phyloP scores from a whole-genome alignment of 352 stramenopile genomes.

The Phytophthora palmivora region DNA sequence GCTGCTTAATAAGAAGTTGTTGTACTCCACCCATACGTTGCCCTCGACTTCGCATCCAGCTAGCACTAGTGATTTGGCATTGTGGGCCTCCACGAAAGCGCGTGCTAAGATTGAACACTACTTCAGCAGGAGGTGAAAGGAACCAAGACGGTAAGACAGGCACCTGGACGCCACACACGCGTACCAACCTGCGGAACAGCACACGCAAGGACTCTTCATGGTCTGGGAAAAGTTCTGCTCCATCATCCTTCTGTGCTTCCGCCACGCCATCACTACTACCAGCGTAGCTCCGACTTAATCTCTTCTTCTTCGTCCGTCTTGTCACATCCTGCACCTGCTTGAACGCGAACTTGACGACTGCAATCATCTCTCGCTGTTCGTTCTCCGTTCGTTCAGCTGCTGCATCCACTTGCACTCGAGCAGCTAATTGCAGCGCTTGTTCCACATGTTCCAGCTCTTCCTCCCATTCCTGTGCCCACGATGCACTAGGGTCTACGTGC shows the following conservation, averaged over 20 bases:
- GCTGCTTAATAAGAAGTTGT: slow-evolving; percentile 55
- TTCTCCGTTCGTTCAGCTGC: slow-evolving; percentile 23
- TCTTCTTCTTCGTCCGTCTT: slow-evolving; percentile 27
- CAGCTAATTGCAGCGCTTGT: slow-evolving; percentile 46
- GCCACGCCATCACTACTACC: slow-evolving; percentile 8
- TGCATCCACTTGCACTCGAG: slow-evolving; percentile 33
- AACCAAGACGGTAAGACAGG: slow-evolving; percentile 59
- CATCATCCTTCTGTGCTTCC: slow-evolving; percentile 15
- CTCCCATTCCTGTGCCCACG: slow-evolving; percentile 61
- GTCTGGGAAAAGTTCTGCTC: slow-evolving; percentile 37
- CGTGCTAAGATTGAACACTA: slow-evolving; percentile 25
- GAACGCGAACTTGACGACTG: slow-evolving; percentile 61
- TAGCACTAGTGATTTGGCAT: slow-evolving; percentile 40
- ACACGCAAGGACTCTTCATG: slow-evolving; percentile 53
- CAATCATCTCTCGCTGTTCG: slow-evolving; percentile 51
- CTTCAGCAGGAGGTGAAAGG: slow-evolving; percentile 52
- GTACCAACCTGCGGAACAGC: slow-evolving; percentile 56
- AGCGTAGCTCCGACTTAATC: slow-evolving; percentile 26
- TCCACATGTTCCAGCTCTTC: slow-evolving; percentile 51
- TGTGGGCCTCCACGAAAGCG: slow-evolving; percentile 37
- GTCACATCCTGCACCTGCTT: slow-evolving; percentile 41
- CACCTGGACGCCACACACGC: slow-evolving; percentile 52
- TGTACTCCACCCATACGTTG: slow-evolving; percentile 35
- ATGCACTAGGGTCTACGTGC: slow-evolving; percentile 53
- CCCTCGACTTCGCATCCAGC: slow-evolving; percentile 35